These are phyloP conservation scores for Eutrema heterophyllum DNA, from an alignment of 345 rosid genomes.

Conservation along the genomic window DNA sequence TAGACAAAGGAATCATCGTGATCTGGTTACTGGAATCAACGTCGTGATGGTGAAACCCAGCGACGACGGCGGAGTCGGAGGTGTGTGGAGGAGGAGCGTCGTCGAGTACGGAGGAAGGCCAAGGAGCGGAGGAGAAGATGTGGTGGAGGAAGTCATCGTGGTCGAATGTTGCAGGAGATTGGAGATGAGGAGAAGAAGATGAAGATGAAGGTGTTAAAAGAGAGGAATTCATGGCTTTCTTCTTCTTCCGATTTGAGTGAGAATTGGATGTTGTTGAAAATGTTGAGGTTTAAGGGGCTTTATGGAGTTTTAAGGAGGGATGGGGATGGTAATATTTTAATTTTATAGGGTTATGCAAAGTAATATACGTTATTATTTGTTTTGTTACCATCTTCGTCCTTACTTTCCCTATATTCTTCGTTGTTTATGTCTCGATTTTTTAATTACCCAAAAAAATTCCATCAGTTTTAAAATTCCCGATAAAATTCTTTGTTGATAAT, in stretches of 20 bases:
- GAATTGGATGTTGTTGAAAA: conserved; percentile 5
- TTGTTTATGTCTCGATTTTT: background rate
- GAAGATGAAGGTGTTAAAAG: conserved; percentile 24
- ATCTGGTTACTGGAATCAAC: conserved; percentile 56
- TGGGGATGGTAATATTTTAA: background rate
- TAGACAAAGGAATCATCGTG: conserved; percentile 35
- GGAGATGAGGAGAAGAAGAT: conserved; percentile 27
- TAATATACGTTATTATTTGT: background rate
- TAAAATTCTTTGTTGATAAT: background rate
- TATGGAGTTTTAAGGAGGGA: conserved; percentile 3
- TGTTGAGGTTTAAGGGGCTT: conserved; percentile 9
- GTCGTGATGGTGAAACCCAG: conserved; percentile 29
- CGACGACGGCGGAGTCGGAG: conserved; percentile 5
- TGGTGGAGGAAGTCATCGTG: conserved; percentile 80
- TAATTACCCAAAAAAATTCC: background rate
- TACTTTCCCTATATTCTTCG: background rate
- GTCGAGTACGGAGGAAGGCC: conserved; percentile 33
- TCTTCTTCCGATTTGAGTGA: background rate
- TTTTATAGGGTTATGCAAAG: background rate
- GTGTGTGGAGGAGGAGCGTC: conserved; percentile 11
- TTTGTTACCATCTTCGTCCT: background rate
- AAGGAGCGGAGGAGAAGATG: conserved; percentile 63
- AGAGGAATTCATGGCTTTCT: conserved; percentile 19
- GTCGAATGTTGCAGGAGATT: conserved; percentile 26
- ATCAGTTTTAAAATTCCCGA: no score